Conservation (phyloP, 164 flowering plant genomes). For the Macadamia tetraphylla region DNA sequence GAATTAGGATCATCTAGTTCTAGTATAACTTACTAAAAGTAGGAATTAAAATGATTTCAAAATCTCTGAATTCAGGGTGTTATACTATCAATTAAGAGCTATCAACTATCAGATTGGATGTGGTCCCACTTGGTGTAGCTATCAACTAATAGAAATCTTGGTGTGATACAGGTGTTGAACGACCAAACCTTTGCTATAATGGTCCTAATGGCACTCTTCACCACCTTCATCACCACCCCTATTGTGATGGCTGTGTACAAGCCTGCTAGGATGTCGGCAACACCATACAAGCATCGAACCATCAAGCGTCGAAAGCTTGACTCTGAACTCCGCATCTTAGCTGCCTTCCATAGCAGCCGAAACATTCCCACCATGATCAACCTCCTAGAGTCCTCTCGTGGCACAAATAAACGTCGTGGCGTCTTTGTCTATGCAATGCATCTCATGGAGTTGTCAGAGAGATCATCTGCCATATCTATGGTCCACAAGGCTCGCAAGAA, state of each 20-base stretch:
- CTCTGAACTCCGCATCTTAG: slow-evolving; percentile 37
- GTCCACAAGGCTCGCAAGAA: slow-evolving; percentile 44
- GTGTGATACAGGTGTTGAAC: slow-evolving; percentile 34
- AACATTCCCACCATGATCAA: slow-evolving; percentile 45
- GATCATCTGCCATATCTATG: slow-evolving; percentile 51
- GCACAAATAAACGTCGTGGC: slow-evolving; percentile 21
- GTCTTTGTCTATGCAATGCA: slow-evolving; percentile 48
- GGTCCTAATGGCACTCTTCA: slow-evolving; percentile 52
- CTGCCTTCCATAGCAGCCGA: slow-evolving; percentile 38
- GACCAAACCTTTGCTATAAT: slow-evolving; percentile 47
- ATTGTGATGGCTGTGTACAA: slow-evolving; percentile 35
- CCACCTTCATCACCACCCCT: slow-evolving; percentile 65
- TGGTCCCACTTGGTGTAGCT: no score
- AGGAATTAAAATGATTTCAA: no score
- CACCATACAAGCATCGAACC: slow-evolving; percentile 36
- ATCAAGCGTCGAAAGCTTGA: slow-evolving; percentile 25
- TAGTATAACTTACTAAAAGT: no score
- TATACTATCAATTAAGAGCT: no score
- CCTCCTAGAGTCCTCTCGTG: slow-evolving; percentile 44
- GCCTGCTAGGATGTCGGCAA: slow-evolving; percentile 28
- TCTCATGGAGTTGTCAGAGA: slow-evolving; percentile 53
- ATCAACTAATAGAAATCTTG: no score
- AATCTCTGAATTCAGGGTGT: no score
- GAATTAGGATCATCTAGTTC: no score
- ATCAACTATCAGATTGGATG: no score